These are phyloP conservation scores for Singerocomus inundabilis DNA, from an alignment of 1,284 basidiomycete species.

Conservation along the genomic window DNA sequence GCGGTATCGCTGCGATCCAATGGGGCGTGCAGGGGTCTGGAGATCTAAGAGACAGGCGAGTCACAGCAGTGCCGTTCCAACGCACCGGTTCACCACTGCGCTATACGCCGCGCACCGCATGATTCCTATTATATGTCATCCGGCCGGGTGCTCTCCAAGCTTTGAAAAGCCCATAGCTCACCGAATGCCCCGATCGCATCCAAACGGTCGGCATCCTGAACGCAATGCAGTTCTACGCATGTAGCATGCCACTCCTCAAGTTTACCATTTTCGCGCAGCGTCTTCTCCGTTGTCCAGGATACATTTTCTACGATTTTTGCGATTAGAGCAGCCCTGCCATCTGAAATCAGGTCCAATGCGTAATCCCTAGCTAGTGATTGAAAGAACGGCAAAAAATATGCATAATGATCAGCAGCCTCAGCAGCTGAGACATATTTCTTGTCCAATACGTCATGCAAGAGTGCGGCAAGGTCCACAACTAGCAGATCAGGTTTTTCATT, in stretches of 20 bases:
- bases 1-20: conserved; percentile 55
- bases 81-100: conserved; percentile 61
- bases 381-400: conserved; percentile 71
- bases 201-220: conserved; percentile 90
- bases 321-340: conserved; percentile 58
- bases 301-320: conserved; percentile 75
- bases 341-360: conserved; percentile 54
- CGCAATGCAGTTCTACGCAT: conserved; percentile 85
- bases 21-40: conserved; percentile 67
- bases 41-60: conserved; percentile 9
- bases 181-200: conserved; percentile 93
- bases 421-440: conserved; percentile 74
- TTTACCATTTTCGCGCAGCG: conserved; percentile 49
- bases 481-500: conserved; percentile 58
- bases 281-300: conserved; percentile 85
- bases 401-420: conserved; percentile 58
- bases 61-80: background rate
- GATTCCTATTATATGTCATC: conserved; percentile 51
- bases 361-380: conserved; percentile 37
- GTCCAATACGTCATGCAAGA: conserved; percentile 89
- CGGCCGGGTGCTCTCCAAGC: background rate
- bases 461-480: conserved; percentile 78
- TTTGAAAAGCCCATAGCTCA: conserved; percentile 32
- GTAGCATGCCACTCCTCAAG: conserved; percentile 72
- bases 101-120: conserved; percentile 86